A percentile compares a stretch with the other conserved stretches of the same genome.
Conservation (phyloP, 192 early-diverging fungal species). For the Mortierella hygrophila region DNA sequence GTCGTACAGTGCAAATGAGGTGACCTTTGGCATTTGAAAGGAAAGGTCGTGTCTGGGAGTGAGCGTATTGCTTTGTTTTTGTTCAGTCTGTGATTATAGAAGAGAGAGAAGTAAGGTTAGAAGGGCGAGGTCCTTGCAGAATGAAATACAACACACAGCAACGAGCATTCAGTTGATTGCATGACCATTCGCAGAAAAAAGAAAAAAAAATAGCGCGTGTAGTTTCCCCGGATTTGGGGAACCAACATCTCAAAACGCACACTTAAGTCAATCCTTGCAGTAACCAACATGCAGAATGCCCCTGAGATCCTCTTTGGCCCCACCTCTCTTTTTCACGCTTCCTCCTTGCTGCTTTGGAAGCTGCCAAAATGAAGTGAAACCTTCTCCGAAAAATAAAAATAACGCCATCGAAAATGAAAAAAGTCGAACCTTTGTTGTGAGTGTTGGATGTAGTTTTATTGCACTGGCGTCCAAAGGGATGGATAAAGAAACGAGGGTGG, state of each 20-base stretch:
- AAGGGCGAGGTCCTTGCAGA: neutral
- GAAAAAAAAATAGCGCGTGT: too few species aligned
- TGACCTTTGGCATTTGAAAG: slow-evolving; percentile 42
- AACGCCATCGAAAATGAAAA: neutral
- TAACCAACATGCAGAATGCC: neutral
- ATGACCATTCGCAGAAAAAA: too few species aligned
- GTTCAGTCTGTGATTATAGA: neutral
- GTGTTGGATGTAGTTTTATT: neutral
- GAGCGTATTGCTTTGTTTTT: neutral
- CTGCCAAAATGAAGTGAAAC: neutral
- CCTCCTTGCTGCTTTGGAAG: neutral
- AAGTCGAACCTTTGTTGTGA: neutral
- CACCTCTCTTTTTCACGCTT: neutral
- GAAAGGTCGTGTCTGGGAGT: neutral
- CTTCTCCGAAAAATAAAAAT: neutral
- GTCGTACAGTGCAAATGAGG: slow-evolving; percentile 49
- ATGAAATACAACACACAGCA: neutral
- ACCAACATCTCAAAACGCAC: too few species aligned
- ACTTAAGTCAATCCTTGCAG: too few species aligned
- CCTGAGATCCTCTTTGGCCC: neutral
- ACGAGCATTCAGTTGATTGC: neutral
- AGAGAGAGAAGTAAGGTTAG: slow-evolving; percentile 6
- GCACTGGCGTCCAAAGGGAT: neutral
- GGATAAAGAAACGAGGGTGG: too few species aligned
- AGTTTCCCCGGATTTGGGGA: too few species aligned